Evolutionary conservation across 129 eudicot species (phyloP).

Genomic region (Lactuca saligna): DNA sequence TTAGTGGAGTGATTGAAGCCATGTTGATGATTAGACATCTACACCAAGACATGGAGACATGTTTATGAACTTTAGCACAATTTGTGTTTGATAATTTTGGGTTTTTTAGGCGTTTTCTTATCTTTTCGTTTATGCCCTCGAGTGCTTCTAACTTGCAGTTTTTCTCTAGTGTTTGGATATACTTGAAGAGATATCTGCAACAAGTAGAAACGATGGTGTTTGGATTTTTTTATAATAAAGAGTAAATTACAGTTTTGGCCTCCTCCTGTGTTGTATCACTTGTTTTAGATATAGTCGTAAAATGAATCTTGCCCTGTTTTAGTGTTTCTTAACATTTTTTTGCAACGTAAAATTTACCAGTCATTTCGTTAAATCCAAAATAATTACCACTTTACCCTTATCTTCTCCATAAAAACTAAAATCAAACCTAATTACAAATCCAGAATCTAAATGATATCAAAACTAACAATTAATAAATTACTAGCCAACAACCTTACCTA

Average conservation of each 20-base stretch:
- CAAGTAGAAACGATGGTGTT: constrained; percentile 3
- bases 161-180: constrained; percentile 74
- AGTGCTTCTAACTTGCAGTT: constrained; percentile 68
- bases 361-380: no score
- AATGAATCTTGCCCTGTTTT: no score
- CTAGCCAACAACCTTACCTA: no score
- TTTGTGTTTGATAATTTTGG: constrained; percentile 81
- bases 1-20: constrained; percentile 74
- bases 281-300: no score
- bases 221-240: neutral
- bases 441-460: no score
- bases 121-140: constrained; percentile 88
- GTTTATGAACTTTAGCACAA: constrained; percentile 70
- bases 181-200: constrained; percentile 76
- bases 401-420: no score
- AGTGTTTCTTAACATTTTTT: no score
- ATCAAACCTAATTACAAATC: no score
- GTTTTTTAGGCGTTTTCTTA: constrained; percentile 89
- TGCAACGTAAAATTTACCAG: no score
- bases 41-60: constrained; percentile 89
- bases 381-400: no score
- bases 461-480: no score
- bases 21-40: constrained; percentile 75
- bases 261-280: no score
- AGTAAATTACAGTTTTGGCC: neutral